These are phyloP conservation scores for Piper longum DNA, from an alignment of 164 flowering plant genomes.

Conservation along the genomic window DNA sequence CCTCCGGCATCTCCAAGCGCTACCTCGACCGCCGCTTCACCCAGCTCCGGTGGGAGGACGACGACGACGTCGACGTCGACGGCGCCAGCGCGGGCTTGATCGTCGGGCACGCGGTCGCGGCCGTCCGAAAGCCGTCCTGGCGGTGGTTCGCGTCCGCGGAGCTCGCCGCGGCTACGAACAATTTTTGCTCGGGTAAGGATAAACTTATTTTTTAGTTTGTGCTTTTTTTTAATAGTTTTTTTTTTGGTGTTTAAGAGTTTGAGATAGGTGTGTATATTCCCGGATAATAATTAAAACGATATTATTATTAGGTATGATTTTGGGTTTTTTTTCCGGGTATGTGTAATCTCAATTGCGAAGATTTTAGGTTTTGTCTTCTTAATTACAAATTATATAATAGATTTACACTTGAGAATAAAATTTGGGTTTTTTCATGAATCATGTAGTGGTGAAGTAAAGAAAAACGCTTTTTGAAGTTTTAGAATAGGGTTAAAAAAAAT, in stretches of 20 bases:
- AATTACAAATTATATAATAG: too few species aligned
- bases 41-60: conserved; percentile 26
- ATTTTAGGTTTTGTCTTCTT: too few species aligned
- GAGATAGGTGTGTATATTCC: not conserved
- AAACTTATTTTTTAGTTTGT: not conserved
- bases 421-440: too few species aligned
- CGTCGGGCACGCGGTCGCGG: not conserved
- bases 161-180: conserved; percentile 60
- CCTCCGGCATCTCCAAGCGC: conserved; percentile 32
- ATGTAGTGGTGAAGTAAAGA: too few species aligned
- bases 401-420: too few species aligned
- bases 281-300: not conserved
- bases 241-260: not conserved
- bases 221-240: not conserved
- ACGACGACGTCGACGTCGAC: conserved; percentile 23
- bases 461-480: too few species aligned
- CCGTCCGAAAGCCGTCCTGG: conserved; percentile 51
- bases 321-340: too few species aligned
- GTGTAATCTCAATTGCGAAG: too few species aligned
- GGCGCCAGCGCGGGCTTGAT: conserved; percentile 12
- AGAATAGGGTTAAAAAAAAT: too few species aligned
- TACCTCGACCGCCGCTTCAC: conserved; percentile 31
- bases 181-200: conserved; percentile 55
- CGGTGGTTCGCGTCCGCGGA: conserved; percentile 44
- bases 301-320: not conserved